These are phyloP conservation scores for Durotheca rogersii DNA, from an alignment of 495 filamentous ascomycete species.

Conservation along the genomic window DNA sequence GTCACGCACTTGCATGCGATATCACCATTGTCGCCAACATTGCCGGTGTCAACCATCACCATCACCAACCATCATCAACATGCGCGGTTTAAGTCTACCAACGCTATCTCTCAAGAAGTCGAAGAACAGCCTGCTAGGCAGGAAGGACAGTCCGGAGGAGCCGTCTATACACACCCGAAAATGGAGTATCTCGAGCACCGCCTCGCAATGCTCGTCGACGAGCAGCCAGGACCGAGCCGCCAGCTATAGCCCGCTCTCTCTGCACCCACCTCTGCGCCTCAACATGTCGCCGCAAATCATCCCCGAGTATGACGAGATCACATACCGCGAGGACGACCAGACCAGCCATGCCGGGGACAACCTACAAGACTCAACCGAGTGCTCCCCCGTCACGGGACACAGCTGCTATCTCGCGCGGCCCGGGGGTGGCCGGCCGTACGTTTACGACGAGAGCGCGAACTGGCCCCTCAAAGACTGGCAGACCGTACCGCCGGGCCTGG, in stretches of 20 bases:
- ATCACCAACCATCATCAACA: slow-evolving; percentile 8
- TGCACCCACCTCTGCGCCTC: slow-evolving; percentile 35
- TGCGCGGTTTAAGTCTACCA: slow-evolving; percentile 21
- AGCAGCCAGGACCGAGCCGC: slow-evolving; percentile 9
- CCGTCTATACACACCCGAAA: slow-evolving; percentile 18
- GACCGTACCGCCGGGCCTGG: slow-evolving; percentile 26
- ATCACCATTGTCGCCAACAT: background rate
- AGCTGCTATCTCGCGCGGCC: slow-evolving; percentile 27
- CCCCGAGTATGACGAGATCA: slow-evolving; percentile 24
- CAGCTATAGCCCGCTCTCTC: slow-evolving; percentile 29
- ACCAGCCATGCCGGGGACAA: slow-evolving; percentile 22
- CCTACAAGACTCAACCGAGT: slow-evolving; percentile 23
- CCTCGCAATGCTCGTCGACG: slow-evolving; percentile 21
- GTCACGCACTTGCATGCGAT: background rate
- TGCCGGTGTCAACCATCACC: background rate
- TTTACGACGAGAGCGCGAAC: slow-evolving; percentile 25
- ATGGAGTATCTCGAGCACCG: slow-evolving; percentile 33
- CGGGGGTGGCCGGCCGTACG: slow-evolving; percentile 9
- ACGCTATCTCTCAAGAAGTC: slow-evolving; percentile 33
- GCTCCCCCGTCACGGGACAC: slow-evolving; percentile 25
- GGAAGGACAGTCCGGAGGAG: slow-evolving; percentile 6
- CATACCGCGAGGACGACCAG: slow-evolving; percentile 28
- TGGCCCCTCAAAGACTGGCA: slow-evolving; percentile 39
- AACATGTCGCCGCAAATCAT: slow-evolving; percentile 34
- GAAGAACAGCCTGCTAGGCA: slow-evolving; percentile 15